Percentiles rank a stretch among this genome's conserved stretches.
These are phyloP conservation scores for Cryomyces antarcticus DNA, from an alignment of 495 filamentous ascomycete genomes.

Conservation along the genomic window DNA sequence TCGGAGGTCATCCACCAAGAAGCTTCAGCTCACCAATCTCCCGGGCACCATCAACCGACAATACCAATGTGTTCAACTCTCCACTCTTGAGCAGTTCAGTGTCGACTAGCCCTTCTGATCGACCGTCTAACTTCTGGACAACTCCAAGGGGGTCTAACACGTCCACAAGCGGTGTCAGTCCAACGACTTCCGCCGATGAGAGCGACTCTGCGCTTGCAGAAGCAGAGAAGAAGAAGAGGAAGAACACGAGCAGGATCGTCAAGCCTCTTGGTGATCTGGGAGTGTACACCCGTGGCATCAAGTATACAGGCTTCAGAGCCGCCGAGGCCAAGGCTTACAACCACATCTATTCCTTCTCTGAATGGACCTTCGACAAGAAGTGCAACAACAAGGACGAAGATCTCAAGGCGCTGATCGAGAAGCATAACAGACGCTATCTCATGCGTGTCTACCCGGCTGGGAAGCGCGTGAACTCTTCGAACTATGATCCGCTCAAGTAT, in stretches of 20 bases:
- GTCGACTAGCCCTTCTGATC: conserved; percentile 29
- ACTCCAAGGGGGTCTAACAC: conserved; percentile 31
- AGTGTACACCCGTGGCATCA: conserved; percentile 74
- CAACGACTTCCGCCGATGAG: conserved; percentile 42
- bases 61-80: conserved; percentile 3
- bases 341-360: conserved; percentile 84
- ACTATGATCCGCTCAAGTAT: conserved; percentile 79
- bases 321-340: conserved; percentile 67
- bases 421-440: conserved; percentile 77
- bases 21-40: no score
- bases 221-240: conserved; percentile 28
- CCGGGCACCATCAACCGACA: conserved; percentile 1
- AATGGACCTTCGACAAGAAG: conserved; percentile 61
- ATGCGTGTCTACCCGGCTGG: conserved; percentile 84
- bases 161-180: conserved; percentile 19
- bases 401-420: conserved; percentile 51
- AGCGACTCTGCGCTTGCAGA: conserved; percentile 29
- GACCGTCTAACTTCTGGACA: conserved; percentile 17
- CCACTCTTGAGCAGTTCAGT: conserved; percentile 29
- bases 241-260: conserved; percentile 67
- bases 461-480: conserved; percentile 61
- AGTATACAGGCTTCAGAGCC: conserved; percentile 54
- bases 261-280: conserved; percentile 67
- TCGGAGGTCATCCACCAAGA: conserved; percentile 16
- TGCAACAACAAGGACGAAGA: conserved; percentile 49